Evolutionary conservation across 2,329 filamentous ascomycete species (phyloP).

Genomic region (Alternaria sp.): DNA sequence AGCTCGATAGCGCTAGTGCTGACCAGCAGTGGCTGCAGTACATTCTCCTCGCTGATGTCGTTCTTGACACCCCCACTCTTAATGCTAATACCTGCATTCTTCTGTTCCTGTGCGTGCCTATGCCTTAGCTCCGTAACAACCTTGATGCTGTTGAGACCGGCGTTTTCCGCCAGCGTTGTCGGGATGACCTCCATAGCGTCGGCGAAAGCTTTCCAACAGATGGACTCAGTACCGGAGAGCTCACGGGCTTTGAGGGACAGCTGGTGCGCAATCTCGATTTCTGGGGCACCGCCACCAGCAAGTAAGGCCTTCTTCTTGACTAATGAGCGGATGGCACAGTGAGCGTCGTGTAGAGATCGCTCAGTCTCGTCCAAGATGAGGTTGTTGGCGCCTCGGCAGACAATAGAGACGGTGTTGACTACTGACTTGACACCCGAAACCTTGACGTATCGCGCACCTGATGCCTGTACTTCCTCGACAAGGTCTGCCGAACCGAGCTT

Average conservation of each 20-base stretch:
- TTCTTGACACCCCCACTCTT: slow-evolving; percentile 96
- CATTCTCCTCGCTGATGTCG: slow-evolving; percentile 96
- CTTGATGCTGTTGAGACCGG: slow-evolving; percentile 97
- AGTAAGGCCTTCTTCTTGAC: slow-evolving; percentile 99
- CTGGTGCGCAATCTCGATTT: slow-evolving; percentile 93
- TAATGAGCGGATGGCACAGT: slow-evolving; percentile 94
- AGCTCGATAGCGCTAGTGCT: slow-evolving; percentile 98
- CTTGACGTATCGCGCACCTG: slow-evolving; percentile 92
- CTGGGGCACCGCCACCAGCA: slow-evolving; percentile 92
- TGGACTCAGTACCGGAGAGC: slow-evolving; percentile 89
- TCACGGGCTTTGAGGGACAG: slow-evolving; percentile 83
- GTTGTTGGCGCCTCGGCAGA: slow-evolving; percentile 91
- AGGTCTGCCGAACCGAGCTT: slow-evolving; percentile 94
- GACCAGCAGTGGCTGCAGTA: slow-evolving; percentile 92
- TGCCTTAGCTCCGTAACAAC: slow-evolving; percentile 96
- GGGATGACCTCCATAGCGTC: slow-evolving; percentile 97
- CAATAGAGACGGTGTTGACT: slow-evolving; percentile 88
- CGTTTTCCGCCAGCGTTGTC: slow-evolving; percentile 95
- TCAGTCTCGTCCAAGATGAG: slow-evolving; percentile 97
- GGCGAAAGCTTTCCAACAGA: slow-evolving; percentile 99
- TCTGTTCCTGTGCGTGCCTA: slow-evolving; percentile 92
- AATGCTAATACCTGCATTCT: slow-evolving; percentile 96
- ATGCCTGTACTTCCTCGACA: slow-evolving; percentile 88
- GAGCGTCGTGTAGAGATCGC: slow-evolving; percentile 93
- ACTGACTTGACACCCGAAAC: slow-evolving; percentile 88